Base-by-base conservation (phyloP, 2,329 filamentous ascomycete genomes). In the Venturiaceae sp. region DNA sequence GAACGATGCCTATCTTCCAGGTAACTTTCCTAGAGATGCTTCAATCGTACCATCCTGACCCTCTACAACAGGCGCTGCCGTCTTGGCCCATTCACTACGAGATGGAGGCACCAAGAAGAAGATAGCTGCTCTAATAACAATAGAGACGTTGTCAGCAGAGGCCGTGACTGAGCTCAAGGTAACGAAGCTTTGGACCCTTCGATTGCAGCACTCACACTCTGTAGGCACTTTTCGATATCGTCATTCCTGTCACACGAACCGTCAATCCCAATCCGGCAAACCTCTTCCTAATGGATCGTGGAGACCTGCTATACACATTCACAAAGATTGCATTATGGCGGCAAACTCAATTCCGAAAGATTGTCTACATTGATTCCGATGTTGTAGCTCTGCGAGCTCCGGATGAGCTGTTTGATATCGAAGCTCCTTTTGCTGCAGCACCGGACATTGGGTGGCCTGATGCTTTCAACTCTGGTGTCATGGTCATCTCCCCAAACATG, bases 381-480 rank as follows among this genome's bases (percentile, higher is more conserved):
- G 83, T 96, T 41, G 87, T 99, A n/a, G 89, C 90, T 32, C 82
- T 96, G 62, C 82, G 91, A 64, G 90, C 92, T 34, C 89, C 92
- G 3, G 92, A 99, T 67, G 94, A 99, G 79, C 84, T 99, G 58
- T 95, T 99, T 68, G 80, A 85, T 19, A 71, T 84, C 44, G 74
- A 82, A 11, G 78, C 78, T 34, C 66, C 76, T 28, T 86, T 87
- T 64, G 83, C 84, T 28, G 84, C 94, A 2, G 91, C 89, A 11
- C 92, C 94, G 33, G 94, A 99, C 72, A 91, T 97, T 66, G 94
- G 94, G 65, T 99, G 94, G 94, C 94, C 94, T 34, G 94, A 99
- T 74, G 83, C 92, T 61, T 97, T 97, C 83, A 99, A 99, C 74
- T 91, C 88, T n/a, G 94, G 94, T 67, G 84, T 99, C 65, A 95